A percentile compares a stretch with the other conserved stretches of the same genome.
These are phyloP conservation scores for Phytophthora citrophthora DNA, from an alignment of 352 stramenopile species.

Conservation along the genomic window DNA sequence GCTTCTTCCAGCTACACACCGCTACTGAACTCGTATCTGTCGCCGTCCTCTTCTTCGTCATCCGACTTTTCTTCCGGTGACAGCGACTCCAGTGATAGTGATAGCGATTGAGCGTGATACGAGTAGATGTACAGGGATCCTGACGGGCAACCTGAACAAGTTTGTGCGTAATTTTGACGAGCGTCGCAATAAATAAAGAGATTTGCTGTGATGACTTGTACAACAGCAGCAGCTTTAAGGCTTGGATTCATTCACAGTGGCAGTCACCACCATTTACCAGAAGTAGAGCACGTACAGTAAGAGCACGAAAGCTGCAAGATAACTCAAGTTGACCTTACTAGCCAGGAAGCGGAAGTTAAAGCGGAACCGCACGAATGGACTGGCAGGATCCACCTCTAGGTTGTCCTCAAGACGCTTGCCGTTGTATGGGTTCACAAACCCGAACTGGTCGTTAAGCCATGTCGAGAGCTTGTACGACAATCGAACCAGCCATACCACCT, in stretches of 20 bases:
- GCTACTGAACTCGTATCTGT: conserved; percentile 69
- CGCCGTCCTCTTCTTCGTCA: conserved; percentile 75
- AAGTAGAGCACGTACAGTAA: conserved; percentile 76
- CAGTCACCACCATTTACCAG: conserved; percentile 43
- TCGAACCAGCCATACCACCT: conserved; percentile 79
- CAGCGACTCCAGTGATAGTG: conserved; percentile 64
- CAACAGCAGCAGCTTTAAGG: conserved; percentile 4
- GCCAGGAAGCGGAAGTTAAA: conserved; percentile 90
- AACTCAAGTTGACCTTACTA: conserved; percentile 85
- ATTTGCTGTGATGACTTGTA: conserved; percentile 18
- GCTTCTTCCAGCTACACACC: conserved; percentile 29
- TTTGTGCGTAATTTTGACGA: conserved; percentile 32
- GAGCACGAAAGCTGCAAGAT: conserved; percentile 58
- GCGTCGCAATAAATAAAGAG: conserved; percentile 20
- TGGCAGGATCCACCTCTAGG: conserved; percentile 59
- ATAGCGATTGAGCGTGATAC: conserved; percentile 53
- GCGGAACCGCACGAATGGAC: conserved; percentile 57
- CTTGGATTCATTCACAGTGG: not conserved
- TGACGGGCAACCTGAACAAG: conserved; percentile 21
- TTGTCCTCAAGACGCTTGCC: conserved; percentile 81
- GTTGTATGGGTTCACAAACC: conserved; percentile 71
- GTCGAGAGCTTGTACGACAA: conserved; percentile 80
- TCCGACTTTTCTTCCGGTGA: conserved; percentile 83
- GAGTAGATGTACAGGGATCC: conserved; percentile 26
- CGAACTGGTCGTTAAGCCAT: conserved; percentile 77